These are phyloP conservation scores for Telfairia occidentalis DNA, from an alignment of 331 rosid genomes.

Conservation along the genomic window DNA sequence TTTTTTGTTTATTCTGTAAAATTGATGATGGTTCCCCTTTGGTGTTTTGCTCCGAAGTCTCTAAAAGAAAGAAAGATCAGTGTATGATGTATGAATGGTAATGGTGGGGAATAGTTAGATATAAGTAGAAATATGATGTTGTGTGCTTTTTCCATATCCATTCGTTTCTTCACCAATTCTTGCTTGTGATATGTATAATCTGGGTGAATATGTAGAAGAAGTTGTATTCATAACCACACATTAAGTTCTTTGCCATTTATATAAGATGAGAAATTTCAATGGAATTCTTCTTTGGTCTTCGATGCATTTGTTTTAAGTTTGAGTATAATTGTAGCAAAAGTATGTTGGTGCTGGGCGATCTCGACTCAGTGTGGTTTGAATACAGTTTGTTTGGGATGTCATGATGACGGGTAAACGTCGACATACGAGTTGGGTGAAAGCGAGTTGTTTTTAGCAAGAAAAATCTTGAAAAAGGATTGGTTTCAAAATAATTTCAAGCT, in stretches of 20 bases:
- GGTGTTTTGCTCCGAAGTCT: neutral
- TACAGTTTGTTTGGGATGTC: too few species aligned
- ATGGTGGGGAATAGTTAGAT: constrained; percentile 6
- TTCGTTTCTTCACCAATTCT: constrained; percentile 3
- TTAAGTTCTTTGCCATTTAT: neutral
- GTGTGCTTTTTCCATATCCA: neutral
- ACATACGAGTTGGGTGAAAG: neutral
- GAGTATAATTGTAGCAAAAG: neutral
- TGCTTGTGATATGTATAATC: constrained; percentile 7
- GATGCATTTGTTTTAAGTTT: neutral
- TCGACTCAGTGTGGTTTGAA: neutral
- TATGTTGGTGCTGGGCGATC: neutral
- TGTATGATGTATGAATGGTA: constrained; percentile 10
- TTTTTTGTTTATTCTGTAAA: neutral
- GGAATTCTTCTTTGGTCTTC: neutral
- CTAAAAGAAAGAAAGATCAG: neutral
- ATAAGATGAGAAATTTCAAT: constrained; percentile 1
- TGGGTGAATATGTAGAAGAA: neutral
- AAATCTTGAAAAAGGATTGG: too few species aligned
- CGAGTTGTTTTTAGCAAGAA: neutral
- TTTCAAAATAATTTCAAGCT: too few species aligned
- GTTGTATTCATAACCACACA: constrained; percentile 8
- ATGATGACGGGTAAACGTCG: too few species aligned
- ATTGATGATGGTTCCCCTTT: neutral
- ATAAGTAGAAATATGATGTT: neutral